Evolutionary conservation across 441 rosid species (phyloP).

Genomic region (Bruguiera hainesii): DNA sequence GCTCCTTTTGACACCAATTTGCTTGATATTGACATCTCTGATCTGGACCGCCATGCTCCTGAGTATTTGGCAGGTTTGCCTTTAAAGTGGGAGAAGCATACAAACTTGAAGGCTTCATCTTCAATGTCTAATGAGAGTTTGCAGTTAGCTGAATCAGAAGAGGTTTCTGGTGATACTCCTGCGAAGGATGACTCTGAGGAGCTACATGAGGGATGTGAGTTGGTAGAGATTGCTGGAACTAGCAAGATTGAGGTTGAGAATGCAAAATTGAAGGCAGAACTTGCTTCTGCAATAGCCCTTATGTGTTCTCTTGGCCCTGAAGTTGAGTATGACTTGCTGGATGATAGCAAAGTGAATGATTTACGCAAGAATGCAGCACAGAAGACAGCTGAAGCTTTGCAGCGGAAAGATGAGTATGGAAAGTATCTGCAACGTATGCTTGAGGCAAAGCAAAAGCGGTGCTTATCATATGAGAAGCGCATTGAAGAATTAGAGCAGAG

Average conservation of each 20-base stretch:
- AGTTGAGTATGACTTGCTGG: constrained; percentile 56
- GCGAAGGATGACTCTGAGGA: constrained; percentile 51
- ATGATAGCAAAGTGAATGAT: constrained; percentile 58
- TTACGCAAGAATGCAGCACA: constrained; percentile 68
- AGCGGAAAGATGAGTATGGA: constrained; percentile 69
- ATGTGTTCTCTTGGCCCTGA: constrained; percentile 73
- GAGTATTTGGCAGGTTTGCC: constrained; percentile 61
- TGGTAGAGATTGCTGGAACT: constrained; percentile 90
- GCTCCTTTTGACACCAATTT: constrained; percentile 82
- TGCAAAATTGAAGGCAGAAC: constrained; percentile 94
- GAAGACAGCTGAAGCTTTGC: constrained; percentile 88
- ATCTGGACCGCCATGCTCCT: constrained; percentile 77
- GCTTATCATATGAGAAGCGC: constrained; percentile 85
- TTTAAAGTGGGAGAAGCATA: constrained; percentile 48
- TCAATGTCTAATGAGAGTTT: constrained; percentile 66
- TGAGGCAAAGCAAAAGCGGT: constrained; percentile 67
- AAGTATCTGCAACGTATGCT: constrained; percentile 74
- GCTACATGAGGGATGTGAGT: constrained; percentile 59
- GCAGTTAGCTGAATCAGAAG: constrained; percentile 57
- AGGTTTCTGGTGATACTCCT: constrained; percentile 32
- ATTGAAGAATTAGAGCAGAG: constrained; percentile 92
- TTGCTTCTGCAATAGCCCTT: constrained; percentile 86
- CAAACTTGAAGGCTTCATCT: constrained; percentile 51
- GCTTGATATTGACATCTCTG: constrained; percentile 75
- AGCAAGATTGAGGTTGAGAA: constrained; percentile 97